Base-by-base conservation (phyloP, 1,139 yeast species). In the Diutina siamensis region DNA sequence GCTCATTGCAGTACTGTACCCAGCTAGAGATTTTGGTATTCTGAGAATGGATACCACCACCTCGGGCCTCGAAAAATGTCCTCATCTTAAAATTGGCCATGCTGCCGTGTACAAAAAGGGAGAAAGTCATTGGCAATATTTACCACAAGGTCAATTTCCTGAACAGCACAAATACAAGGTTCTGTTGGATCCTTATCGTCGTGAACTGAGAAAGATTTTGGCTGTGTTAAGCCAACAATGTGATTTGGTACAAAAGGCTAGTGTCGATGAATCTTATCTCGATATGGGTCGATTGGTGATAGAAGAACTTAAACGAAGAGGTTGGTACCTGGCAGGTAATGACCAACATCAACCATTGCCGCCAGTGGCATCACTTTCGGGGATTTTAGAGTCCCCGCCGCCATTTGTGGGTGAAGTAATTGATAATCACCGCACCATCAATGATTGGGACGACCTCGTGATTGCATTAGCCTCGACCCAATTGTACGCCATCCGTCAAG, bases 81-180 rank as follows among this genome's bases (percentile, higher is more conserved):
- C 94, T 1, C 62, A 72, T 35, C 60, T 92, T 13, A 71, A 83
- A 3, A 73, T 85, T 4, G 92, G 94, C 1, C 98, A 92, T 60
- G 95, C 97, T 0, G 97, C 97, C 0, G 95, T 92, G 1, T 92
- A 85, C 66, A 80, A 76, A 54, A 85, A 83, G 57, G 97, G 97
- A 1, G 88, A 85, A 49, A 74, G 81, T 13, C 74, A 76, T 46
- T 92, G 97, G 97, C 73, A 78, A 44, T 88, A 89, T 46, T 49
- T 61, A 5, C 18, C 27, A 10, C 27, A 36, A 12, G 25, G 25
- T 25, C 57, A 61, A 8, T 46, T 66, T 2, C 81, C 81, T 0
- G 55, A 61, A 44, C 72, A 73, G 35, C 65, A 59, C 0, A 63
- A 69, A 32, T 85, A 88, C 58, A 92, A 92, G 60, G 97, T 92